Base-by-base conservation (phyloP, 2,329 filamentous ascomycete genomes). In the Escovopsis sp. region DNA sequence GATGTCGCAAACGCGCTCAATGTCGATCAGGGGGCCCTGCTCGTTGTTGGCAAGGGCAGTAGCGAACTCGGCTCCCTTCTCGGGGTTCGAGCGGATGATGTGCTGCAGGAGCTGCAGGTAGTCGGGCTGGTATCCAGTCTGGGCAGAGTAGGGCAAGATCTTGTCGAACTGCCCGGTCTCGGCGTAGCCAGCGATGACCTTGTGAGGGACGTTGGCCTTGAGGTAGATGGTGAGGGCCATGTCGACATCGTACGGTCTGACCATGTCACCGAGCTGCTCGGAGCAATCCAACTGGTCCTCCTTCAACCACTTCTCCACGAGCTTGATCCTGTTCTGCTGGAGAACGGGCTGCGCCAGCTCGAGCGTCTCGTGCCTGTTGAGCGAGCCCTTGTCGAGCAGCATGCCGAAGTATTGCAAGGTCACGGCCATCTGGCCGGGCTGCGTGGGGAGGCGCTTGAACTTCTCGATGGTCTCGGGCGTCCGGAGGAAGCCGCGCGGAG, bases 391-490 rank as follows among this genome's bases (percentile, higher is more conserved):
- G 60, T 98, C 93, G 30, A 98, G 73, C 35, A 98, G 72, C 76
- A 95, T 87, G 47, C 91, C 91, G 52, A 98, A 98, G 65, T 98
- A 98, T 59, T 96, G 91, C 41, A 98, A 72, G 45, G 95, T 94
- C 52, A 86, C 80, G 1, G 91, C 94, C 66, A 98, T 85, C 59
- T 93, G 84, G 36, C 86, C 85, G 30, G 80, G 80, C 51, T 84
- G 77, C 47, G 80, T 75, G 12, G 86, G 85, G 13, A 93, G 71
- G 43, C 76, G 77, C 75, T 96, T 96, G 68, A 98, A 93, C 53
- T 84, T 81, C 65, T 95, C 88, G 58, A 98, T 96, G 7, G 91
- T 98, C 56, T 94, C 85, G 16, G 85, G 74, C 2, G 89, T 96
- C 50, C 91, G 84, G 42, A 98, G 71, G 70, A 98, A 98, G 38